These are phyloP conservation scores for Microstegium vimineum DNA, from an alignment of 176 grass and related monocot genomes.

Conservation along the genomic window DNA sequence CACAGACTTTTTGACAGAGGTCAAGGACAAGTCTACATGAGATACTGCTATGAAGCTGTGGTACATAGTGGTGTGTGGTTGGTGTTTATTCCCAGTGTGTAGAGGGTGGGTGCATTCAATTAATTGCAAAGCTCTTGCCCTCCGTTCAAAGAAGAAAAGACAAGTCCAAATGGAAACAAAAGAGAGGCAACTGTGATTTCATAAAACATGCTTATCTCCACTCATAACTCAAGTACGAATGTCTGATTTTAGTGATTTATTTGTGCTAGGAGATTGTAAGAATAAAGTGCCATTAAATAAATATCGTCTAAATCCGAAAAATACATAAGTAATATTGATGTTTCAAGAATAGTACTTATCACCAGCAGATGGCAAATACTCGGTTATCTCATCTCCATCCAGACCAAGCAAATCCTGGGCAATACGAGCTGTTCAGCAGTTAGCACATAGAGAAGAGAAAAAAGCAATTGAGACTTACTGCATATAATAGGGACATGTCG, in stretches of 20 bases:
- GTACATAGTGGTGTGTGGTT: neutral
- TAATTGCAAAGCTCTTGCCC: neutral
- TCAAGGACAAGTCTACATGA: neutral
- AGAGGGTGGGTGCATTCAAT: neutral
- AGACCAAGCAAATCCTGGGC: slow-evolving; percentile 80
- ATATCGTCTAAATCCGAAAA: neutral
- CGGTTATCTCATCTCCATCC: slow-evolving; percentile 57
- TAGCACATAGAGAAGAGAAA: neutral
- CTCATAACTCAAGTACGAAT: slow-evolving; percentile 1
- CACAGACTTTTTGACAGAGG: neutral
- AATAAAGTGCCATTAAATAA: slow-evolving; percentile 5
- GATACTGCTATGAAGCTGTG: neutral
- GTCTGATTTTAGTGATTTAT: neutral
- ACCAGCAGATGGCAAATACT: slow-evolving; percentile 78
- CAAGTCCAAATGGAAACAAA: neutral
- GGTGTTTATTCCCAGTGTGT: neutral
- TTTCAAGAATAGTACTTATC: slow-evolving; percentile 59
- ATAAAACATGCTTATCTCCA: neutral
- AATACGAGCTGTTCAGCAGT: slow-evolving; percentile 18
- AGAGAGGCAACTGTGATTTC: neutral
- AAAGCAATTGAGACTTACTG: slow-evolving; percentile 44
- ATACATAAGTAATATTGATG: slow-evolving; percentile 1
- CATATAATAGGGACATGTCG: slow-evolving; percentile 86
- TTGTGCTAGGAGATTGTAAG: neutral
- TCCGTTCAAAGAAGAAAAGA: neutral